These are phyloP conservation scores for Pythium coloratum DNA, from an alignment of 352 stramenopile species.

Conservation along the genomic window DNA sequence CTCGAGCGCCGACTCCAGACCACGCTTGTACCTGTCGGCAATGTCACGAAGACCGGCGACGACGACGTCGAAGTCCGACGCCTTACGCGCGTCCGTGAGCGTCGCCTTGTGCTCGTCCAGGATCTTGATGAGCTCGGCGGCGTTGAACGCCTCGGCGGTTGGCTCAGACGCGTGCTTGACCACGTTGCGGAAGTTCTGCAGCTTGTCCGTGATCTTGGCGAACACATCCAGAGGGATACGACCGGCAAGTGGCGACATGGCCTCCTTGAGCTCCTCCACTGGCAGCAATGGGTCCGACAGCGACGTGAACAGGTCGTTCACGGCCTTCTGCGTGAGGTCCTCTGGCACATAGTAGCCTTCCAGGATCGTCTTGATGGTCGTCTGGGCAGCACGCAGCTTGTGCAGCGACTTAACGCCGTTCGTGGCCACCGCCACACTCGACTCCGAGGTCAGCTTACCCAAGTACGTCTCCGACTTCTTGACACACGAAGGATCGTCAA, in stretches of 20 bases:
- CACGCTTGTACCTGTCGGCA: constrained; percentile 71
- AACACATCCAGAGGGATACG: constrained; percentile 94
- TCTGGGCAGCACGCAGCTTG: constrained; percentile 75
- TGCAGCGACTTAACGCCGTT: constrained; percentile 56
- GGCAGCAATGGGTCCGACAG: constrained; percentile 76
- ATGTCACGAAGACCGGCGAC: constrained; percentile 77
- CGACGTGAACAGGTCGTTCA: constrained; percentile 84
- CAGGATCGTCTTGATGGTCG: constrained; percentile 91
- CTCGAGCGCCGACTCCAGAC: constrained; percentile 68
- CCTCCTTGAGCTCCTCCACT: constrained; percentile 95
- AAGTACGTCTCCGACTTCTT: constrained; percentile 92
- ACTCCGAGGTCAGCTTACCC: constrained; percentile 63
- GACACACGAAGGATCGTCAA: constrained; percentile 98
- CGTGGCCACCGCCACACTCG: constrained; percentile 34
- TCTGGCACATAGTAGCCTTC: constrained; percentile 91
- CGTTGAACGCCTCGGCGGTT: constrained; percentile 47
- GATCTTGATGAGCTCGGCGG: constrained; percentile 50
- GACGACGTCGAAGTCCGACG: constrained; percentile 67
- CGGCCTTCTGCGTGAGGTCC: constrained; percentile 82
- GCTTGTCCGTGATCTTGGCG: constrained; percentile 84
- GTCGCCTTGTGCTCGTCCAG: constrained; percentile 68
- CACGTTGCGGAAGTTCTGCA: constrained; percentile 68
- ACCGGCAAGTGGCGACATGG: constrained; percentile 95
- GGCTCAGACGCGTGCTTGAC: constrained; percentile 36
- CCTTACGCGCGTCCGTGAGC: constrained; percentile 51